Percentiles rank a stretch among this genome's conserved stretches.
Evolutionary conservation across 768 basidiomycete genomes (phyloP).

Genomic region (Leucocoprinus sp.): DNA sequence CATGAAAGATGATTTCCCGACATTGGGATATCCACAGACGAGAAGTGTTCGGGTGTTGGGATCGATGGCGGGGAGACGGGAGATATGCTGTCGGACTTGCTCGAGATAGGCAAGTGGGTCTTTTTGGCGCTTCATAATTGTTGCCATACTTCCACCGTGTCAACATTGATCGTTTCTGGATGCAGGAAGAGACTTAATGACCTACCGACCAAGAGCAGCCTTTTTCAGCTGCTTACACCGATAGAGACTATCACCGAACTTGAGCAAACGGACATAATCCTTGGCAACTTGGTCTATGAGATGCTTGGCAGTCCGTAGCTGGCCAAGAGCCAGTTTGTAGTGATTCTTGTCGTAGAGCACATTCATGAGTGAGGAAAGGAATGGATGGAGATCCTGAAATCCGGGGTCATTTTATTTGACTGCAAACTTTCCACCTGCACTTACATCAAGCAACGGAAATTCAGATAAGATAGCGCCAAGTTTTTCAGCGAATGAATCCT

Average conservation of each 20-base stretch:
- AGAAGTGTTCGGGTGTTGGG: conserved; percentile 96
- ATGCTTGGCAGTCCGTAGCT: conserved; percentile 92
- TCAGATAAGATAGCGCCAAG: conserved; percentile 88
- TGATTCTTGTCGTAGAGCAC: conserved; percentile 99
- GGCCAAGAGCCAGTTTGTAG: conserved; percentile 97
- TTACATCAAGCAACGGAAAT: conserved; percentile 94
- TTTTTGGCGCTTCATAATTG: conserved; percentile 97
- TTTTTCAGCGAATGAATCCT: conserved; percentile 95
- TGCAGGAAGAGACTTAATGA: conserved; percentile 15
- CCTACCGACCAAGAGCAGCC: conserved; percentile 93
- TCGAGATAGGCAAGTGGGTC: conserved; percentile 97
- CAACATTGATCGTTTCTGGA: not conserved
- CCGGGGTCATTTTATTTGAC: conserved; percentile 20
- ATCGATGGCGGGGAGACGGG: conserved; percentile 95
- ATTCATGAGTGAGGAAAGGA: conserved; percentile 92
- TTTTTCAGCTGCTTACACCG: conserved; percentile 98
- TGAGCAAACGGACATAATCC: conserved; percentile 92
- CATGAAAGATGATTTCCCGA: conserved; percentile 98
- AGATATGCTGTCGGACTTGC: conserved; percentile 98
- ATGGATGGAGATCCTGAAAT: conserved; percentile 84
- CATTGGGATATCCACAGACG: conserved; percentile 98
- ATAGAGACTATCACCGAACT: conserved; percentile 97
- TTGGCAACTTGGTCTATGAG: conserved; percentile 96
- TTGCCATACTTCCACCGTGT: conserved; percentile 72
- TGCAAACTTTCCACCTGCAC: conserved; percentile 24